Base-by-base conservation (phyloP, 2,329 filamentous ascomycete genomes). In the Rhynchosporium secalis region DNA sequence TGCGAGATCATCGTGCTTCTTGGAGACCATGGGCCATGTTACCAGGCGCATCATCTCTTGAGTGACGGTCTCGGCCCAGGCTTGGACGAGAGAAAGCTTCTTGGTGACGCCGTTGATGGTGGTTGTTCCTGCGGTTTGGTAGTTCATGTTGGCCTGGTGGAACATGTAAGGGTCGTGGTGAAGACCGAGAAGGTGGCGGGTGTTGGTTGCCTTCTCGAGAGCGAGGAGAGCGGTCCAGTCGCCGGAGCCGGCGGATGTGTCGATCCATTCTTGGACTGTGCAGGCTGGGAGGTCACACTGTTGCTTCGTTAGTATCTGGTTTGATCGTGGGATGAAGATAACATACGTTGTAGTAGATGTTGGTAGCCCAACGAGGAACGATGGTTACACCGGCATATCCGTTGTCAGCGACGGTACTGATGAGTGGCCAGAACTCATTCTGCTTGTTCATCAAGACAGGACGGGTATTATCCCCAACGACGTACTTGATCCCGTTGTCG, bases 391-490 rank as follows among this genome's bases (percentile, higher is more conserved):
- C 84, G 47, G 74, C 80, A 66, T 80, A 83, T 0, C 84, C 84
- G 67, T 87, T 83, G 10, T 65, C 69, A 0, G 73, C 77, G 0
- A 79, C 77, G 3, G 75, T 85, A 55, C 79, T 82, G 56, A 79
- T 83, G 41, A 83, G 77, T 0, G 84, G 81, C 79, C 82, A 86
- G 74, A 82, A 83, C 13, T 73, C 68, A 59, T 70, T 69, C 57
- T 63, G 45, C 64, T 69, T 47, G 70, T 86, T 86, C 62, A 82
- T 72, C 6, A 87, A 76, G 3, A 76, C 74, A 0, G 83, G 76
- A 8, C 85, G 79, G 2, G 84, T 86, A 74, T 87, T 87, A 72
- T 87, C 85, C 43, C 85, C 85, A n/a, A 87, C 83, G 56, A 83
- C 84, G 66, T 83, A 81, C 20, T 72, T 76, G 66, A 87, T 82